Evolutionary conservation across 2,329 filamentous ascomycete genomes (phyloP).

Genomic region (Aspergillus cejpii): DNA sequence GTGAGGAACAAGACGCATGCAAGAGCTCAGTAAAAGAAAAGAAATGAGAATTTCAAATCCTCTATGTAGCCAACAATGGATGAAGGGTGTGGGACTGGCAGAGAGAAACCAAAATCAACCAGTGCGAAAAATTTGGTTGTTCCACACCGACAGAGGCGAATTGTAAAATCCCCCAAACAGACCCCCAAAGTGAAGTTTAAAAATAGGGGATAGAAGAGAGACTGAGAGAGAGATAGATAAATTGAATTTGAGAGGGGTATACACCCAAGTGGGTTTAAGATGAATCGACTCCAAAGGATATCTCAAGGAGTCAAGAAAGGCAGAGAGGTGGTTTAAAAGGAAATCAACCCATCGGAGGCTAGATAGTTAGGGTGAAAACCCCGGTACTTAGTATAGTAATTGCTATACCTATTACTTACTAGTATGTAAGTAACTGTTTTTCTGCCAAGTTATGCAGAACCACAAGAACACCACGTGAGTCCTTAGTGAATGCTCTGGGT

Average conservation of each 20-base stretch:
- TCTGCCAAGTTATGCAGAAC: no score
- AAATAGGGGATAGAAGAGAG: conserved; percentile 6
- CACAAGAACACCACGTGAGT: no score
- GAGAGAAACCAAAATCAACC: neutral
- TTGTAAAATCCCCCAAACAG: neutral
- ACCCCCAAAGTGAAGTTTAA: neutral
- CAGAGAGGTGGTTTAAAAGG: no score
- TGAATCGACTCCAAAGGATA: no score
- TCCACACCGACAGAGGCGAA: neutral
- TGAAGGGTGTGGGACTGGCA: neutral
- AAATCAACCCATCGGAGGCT: no score
- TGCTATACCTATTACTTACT: no score
- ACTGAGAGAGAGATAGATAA: no score
- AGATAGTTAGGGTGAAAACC: no score
- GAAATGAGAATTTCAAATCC: neutral
- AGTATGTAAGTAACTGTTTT: no score
- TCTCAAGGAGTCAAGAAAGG: no score
- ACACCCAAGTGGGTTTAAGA: conserved; percentile 10
- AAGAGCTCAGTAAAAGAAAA: neutral
- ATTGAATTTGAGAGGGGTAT: neutral
- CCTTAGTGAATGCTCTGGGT: no score
- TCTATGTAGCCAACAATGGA: neutral
- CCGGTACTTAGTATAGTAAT: no score
- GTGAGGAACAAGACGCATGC: neutral
- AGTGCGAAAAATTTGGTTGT: neutral